Evolutionary conservation across 2,329 filamentous ascomycete genomes (phyloP).

Genomic region (Clathrospora elynae): DNA sequence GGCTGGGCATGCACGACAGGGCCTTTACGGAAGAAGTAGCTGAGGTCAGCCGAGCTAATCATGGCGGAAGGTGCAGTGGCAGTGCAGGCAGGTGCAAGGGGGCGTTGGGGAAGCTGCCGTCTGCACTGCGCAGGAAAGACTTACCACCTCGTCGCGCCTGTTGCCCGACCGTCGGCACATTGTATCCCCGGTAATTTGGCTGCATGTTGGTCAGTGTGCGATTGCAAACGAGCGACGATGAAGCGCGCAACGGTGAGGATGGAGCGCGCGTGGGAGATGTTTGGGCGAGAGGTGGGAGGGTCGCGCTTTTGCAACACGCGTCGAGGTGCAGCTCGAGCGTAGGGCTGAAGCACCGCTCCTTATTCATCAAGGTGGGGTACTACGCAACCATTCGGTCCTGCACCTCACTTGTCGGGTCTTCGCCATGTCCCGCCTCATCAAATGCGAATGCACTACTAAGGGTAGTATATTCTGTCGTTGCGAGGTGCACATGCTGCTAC

Average conservation of each 20-base stretch:
- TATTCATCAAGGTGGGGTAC: conserved; percentile 32
- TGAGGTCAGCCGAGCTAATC: conserved; percentile 56
- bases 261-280: conserved; percentile 6
- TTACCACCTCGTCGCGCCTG: conserved; percentile 53
- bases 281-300: conserved; percentile 14
- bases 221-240: conserved; percentile 35
- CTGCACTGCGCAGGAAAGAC: conserved; percentile 25
- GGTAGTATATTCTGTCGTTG: too few species aligned
- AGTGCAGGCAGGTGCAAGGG: too few species aligned
- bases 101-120: conserved; percentile 14
- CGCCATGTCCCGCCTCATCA: conserved; percentile 7
- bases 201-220: conserved; percentile 47
- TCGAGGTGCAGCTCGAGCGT: conserved; percentile 24
- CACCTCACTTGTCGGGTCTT: conserved; percentile 7
- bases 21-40: conserved; percentile 53
- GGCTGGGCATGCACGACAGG: conserved; percentile 54
- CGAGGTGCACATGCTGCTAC: conserved; percentile 8
- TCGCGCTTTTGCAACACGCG: conserved; percentile 34
- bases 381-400: conserved; percentile 25
- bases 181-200: conserved; percentile 54
- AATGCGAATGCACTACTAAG: conserved; percentile 4
- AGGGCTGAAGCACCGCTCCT: too few species aligned
- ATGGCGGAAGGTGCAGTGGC: conserved; percentile 40
- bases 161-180: conserved; percentile 49
- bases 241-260: conserved; percentile 26